phyloP scores from a whole-genome alignment of 2,329 filamentous ascomycete species.

The Apiospora phragmitis region DNA sequence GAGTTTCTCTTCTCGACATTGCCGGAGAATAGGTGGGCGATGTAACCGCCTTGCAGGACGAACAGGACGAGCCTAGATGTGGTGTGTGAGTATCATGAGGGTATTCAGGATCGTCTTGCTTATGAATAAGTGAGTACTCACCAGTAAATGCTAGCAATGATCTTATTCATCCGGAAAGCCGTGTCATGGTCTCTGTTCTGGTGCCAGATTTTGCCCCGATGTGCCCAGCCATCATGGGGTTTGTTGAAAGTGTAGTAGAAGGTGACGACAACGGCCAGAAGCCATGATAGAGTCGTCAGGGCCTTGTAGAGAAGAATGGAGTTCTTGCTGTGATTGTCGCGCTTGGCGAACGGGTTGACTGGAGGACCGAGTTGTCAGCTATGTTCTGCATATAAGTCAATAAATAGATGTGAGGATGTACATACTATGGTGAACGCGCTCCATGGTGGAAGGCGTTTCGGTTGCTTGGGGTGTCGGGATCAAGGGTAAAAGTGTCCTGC shows the following conservation, averaged over 20 bases:
- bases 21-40: constrained; percentile 72
- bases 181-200: constrained; percentile 67
- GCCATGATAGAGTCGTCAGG: constrained; percentile 72
- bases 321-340: constrained; percentile 62
- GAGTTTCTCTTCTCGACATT: constrained; percentile 63
- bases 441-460: constrained; percentile 22
- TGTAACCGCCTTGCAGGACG: constrained; percentile 73
- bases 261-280: constrained; percentile 69
- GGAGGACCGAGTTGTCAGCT: not conserved
- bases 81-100: constrained; percentile 2
- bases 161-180: constrained; percentile 72
- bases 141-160: constrained; percentile 75
- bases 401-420: not conserved
- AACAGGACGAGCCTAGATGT: constrained; percentile 67
- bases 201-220: constrained; percentile 70
- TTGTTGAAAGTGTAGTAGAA: constrained; percentile 72
- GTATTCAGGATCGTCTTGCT: not conserved
- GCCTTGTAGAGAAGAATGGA: constrained; percentile 74
- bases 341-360: constrained; percentile 78
- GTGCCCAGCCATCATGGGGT: constrained; percentile 61
- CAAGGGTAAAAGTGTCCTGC: not conserved
- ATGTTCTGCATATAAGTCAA: not conserved
- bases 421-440: constrained; percentile 31
- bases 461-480: not conserved
- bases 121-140: constrained; percentile 34